Conservation (phyloP, 352 stramenopile genomes). For the Phytopythium kandeliae region DNA sequence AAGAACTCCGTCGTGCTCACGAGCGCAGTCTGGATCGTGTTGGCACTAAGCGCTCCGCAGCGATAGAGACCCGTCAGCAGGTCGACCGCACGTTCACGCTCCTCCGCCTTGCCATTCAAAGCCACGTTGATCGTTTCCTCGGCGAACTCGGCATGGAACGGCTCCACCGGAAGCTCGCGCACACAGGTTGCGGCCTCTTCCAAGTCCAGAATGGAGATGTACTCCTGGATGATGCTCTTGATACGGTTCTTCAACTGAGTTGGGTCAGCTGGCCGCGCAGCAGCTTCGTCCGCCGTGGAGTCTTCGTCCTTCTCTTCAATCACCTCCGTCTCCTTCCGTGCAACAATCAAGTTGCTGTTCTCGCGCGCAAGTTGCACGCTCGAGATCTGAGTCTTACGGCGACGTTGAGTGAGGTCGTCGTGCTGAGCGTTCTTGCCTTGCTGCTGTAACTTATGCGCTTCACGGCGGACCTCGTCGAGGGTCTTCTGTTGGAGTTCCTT, state of each 20-base stretch:
- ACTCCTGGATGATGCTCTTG: constrained; percentile 87
- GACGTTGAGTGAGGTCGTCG: constrained; percentile 64
- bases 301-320: constrained; percentile 1
- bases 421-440: constrained; percentile 87
- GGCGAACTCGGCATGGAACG: constrained; percentile 54
- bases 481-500: constrained; percentile 88
- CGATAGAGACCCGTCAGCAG: constrained; percentile 78
- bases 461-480: constrained; percentile 73
- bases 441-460: constrained; percentile 78
- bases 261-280: constrained; percentile 16
- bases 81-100: constrained; percentile 66
- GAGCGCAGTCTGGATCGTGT: constrained; percentile 65
- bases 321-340: constrained; percentile 25
- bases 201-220: constrained; percentile 69
- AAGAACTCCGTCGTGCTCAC: constrained; percentile 76
- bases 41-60: constrained; percentile 49
- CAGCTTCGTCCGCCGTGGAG: constrained; percentile 14
- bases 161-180: constrained; percentile 47
- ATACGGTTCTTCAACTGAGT: constrained; percentile 63
- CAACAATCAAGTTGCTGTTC: constrained; percentile 71
- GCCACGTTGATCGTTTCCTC: constrained; percentile 67
- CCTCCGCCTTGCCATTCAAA: constrained; percentile 66
- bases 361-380: constrained; percentile 77
- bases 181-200: constrained; percentile 72
- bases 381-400: constrained; percentile 72